Evolutionary conservation across 306 rosid genomes (phyloP).

Genomic region (Hippophae tibetana): DNA sequence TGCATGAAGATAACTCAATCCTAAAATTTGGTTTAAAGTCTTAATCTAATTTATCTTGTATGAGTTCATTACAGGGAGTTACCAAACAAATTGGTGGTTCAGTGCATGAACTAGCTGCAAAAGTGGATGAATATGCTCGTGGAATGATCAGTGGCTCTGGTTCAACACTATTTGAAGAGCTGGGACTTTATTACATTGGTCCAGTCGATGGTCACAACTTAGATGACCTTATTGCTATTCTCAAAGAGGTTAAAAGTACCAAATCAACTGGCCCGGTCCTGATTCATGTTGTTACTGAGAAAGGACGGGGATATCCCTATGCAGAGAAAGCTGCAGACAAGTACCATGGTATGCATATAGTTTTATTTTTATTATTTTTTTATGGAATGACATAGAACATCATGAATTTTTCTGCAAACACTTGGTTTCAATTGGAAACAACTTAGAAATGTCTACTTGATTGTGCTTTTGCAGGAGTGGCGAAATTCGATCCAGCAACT

Average conservation of each 20-base stretch:
- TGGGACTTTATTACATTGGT: constrained; percentile 93
- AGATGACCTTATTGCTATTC: constrained; percentile 82
- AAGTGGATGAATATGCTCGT: constrained; percentile 98
- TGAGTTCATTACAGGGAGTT: constrained; percentile 54
- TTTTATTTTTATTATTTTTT: background rate
- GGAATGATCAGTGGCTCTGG: constrained; percentile 98
- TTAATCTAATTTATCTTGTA: constrained; percentile 10
- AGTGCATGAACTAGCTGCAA: constrained; percentile 93
- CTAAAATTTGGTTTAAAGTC: constrained; percentile 7
- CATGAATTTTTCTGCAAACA: background rate
- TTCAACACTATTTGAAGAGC: constrained; percentile 91
- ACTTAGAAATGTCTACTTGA: constrained; percentile 4
- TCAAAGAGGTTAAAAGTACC: constrained; percentile 77
- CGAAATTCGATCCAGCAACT: constrained; percentile 83
- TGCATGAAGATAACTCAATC: background rate
- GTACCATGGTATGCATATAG: constrained; percentile 61
- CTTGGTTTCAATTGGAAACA: background rate
- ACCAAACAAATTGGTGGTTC: constrained; percentile 89
- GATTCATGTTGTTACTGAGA: constrained; percentile 85
- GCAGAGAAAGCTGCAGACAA: constrained; percentile 91
- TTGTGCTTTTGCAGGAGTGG: constrained; percentile 56
- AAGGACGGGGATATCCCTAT: constrained; percentile 93
- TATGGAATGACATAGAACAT: no score
- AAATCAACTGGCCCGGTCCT: constrained; percentile 85
- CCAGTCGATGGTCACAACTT: constrained; percentile 96